Percentiles rank a stretch among this genome's conserved stretches.
Conservation (phyloP, 306 rosid species). For the peach (Prunus persica) region DNA sequence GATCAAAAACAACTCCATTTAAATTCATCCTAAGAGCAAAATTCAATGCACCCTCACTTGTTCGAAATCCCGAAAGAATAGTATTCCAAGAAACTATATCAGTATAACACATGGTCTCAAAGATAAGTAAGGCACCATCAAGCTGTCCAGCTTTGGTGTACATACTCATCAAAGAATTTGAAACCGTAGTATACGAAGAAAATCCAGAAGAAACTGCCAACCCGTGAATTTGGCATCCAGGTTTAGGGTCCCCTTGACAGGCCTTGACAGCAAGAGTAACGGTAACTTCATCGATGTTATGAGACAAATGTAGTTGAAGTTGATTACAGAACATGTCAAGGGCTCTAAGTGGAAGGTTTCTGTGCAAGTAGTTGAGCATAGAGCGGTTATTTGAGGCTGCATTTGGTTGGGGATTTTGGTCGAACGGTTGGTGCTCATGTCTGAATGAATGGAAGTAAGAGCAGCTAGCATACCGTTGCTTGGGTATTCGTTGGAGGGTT, state of each 20-base stretch:
- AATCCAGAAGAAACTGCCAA: conserved; percentile 48
- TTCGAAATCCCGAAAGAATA: conserved; percentile 65
- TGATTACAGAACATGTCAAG: conserved; percentile 49
- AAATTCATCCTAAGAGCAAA: conserved; percentile 58
- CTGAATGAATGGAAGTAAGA: conserved; percentile 25
- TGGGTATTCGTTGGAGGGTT: conserved; percentile 8
- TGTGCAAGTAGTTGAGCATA: conserved; percentile 46
- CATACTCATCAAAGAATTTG: conserved; percentile 82
- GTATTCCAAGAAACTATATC: conserved; percentile 89
- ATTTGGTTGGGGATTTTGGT: conserved; percentile 45
- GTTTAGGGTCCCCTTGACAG: conserved; percentile 48
- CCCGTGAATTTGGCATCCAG: conserved; percentile 64
- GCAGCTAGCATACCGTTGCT: conserved; percentile 12
- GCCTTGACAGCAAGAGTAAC: conserved; percentile 71
- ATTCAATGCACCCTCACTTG: conserved; percentile 51
- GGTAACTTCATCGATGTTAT: conserved; percentile 43
- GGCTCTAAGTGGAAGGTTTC: conserved; percentile 39
- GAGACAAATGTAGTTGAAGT: conserved; percentile 25
- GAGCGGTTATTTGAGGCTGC: conserved; percentile 38
- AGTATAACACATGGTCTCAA: conserved; percentile 47
- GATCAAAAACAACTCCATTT: conserved; percentile 57
- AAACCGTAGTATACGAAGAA: conserved; percentile 38
- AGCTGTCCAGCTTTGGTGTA: conserved; percentile 58
- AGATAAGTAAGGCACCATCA: conserved; percentile 43
- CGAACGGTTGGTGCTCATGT: conserved; percentile 47